These are phyloP conservation scores for Solanum hybrid DNA, from an alignment of 305 asterid species.

Conservation along the genomic window DNA sequence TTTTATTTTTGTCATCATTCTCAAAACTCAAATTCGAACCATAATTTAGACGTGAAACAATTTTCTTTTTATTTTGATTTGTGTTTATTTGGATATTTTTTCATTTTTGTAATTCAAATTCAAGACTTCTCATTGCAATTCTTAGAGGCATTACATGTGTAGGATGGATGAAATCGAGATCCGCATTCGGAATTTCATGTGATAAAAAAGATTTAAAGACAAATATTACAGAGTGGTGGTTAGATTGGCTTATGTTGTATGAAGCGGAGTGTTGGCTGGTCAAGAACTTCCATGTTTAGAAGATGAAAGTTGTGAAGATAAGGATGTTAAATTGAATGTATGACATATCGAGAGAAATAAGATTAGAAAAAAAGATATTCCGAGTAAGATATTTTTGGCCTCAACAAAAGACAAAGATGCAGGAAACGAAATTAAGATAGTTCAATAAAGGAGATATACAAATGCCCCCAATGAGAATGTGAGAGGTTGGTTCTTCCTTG, in stretches of 20 bases:
- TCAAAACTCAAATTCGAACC: not conserved
- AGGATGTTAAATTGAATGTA: not conserved
- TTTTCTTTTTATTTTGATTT: fast-evolving
- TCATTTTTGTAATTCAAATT: not conserved
- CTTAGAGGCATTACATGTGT: not conserved
- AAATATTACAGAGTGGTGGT: not conserved
- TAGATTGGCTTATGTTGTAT: not conserved
- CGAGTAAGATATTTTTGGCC: not conserved
- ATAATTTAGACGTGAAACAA: not conserved
- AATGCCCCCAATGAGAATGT: not conserved
- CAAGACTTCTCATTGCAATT: fast-evolving
- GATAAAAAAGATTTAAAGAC: no score
- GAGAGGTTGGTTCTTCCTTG: not conserved
- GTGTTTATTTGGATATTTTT: no score
- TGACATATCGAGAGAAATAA: not conserved
- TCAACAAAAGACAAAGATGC: not conserved
- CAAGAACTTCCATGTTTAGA: not conserved
- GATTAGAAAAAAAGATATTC: fast-evolving
- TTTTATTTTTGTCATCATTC: no score
- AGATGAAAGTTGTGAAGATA: not conserved
- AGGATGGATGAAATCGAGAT: not conserved
- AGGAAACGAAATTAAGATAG: not conserved
- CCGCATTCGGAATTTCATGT: fast-evolving
- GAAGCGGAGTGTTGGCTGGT: fast-evolving
- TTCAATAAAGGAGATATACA: not conserved